Percentiles rank a stretch among this genome's conserved stretches.
These are phyloP conservation scores for Leersia perrieri DNA, from an alignment of 176 grass and related monocot species.

Conservation along the genomic window DNA sequence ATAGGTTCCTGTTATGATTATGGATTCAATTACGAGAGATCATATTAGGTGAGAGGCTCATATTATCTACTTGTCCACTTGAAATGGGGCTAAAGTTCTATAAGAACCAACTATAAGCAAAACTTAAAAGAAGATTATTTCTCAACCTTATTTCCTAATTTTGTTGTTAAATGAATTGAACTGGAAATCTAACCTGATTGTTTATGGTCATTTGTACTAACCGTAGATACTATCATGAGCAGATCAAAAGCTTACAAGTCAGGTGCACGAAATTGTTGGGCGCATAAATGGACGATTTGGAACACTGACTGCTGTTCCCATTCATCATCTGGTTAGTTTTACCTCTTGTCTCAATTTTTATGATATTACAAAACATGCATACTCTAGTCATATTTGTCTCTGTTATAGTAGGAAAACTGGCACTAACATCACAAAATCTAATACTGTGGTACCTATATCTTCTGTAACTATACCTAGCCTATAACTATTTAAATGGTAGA, in stretches of 20 bases:
- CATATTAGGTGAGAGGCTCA: background rate
- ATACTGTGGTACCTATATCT: background rate
- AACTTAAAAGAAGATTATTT: background rate
- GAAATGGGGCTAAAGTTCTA: background rate
- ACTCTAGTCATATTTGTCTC: background rate
- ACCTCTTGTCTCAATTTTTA: background rate
- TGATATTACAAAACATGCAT: background rate
- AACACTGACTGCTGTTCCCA: slow-evolving; percentile 93
- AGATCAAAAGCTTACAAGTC: slow-evolving; percentile 99
- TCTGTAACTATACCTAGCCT: background rate
- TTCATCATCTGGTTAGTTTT: slow-evolving; percentile 88
- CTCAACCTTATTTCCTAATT: background rate
- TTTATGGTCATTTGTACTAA: slow-evolving; percentile 3
- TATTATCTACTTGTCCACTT: background rate
- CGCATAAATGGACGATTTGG: slow-evolving; percentile 99
- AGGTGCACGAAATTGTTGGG: slow-evolving; percentile 99
- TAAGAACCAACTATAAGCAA: background rate
- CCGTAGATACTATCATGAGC: slow-evolving; percentile 22
- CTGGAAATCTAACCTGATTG: background rate
- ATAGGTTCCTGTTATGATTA: background rate
- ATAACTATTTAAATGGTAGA: background rate
- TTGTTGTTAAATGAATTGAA: background rate
- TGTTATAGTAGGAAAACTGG: background rate
- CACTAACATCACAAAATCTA: background rate
- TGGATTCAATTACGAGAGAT: background rate